phyloP scores from a whole-genome alignment of 495 filamentous ascomycete genomes.

The Pyrenula aspistea region DNA sequence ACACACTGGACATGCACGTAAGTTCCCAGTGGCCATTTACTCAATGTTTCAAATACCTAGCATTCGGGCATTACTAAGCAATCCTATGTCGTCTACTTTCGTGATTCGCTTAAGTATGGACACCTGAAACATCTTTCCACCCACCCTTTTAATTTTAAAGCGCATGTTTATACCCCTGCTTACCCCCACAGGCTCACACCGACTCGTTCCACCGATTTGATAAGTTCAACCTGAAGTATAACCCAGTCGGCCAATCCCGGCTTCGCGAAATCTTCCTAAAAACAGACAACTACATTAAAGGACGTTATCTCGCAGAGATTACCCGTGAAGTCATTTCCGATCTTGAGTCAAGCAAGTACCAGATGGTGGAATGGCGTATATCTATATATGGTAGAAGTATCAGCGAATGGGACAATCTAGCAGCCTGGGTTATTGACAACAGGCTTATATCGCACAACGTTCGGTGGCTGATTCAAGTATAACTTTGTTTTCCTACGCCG shows the following conservation, averaged over 20 bases:
- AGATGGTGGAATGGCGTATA: constrained; percentile 98
- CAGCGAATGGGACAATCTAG: constrained; percentile 96
- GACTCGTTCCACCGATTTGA: constrained; percentile 98
- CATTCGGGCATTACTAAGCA: too few species aligned
- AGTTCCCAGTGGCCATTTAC: constrained; percentile 13
- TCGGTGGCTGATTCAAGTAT: constrained; percentile 79
- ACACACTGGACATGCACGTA: constrained; percentile 97
- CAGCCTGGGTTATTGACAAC: constrained; percentile 97
- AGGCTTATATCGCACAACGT: constrained; percentile 96
- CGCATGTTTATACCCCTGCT: neutral
- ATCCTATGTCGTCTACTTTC: too few species aligned
- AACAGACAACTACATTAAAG: constrained; percentile 95
- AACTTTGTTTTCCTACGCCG: neutral
- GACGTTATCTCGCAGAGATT: constrained; percentile 91
- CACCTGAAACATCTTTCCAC: too few species aligned
- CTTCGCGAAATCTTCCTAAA: constrained; percentile 94
- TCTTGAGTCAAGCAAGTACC: constrained; percentile 96
- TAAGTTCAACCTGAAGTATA: constrained; percentile 99
- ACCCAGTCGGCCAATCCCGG: constrained; percentile 90
- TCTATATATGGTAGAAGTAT: constrained; percentile 87
- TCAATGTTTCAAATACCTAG: neutral
- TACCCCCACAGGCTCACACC: constrained; percentile 61
- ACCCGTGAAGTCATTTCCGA: constrained; percentile 98
- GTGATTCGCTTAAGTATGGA: too few species aligned
- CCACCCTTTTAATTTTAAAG: neutral